Evolutionary conservation across 805 yeast species (phyloP), one percentile per base, ranked within the genome.

Genomic region (Metschnikowia borealis): DNA sequence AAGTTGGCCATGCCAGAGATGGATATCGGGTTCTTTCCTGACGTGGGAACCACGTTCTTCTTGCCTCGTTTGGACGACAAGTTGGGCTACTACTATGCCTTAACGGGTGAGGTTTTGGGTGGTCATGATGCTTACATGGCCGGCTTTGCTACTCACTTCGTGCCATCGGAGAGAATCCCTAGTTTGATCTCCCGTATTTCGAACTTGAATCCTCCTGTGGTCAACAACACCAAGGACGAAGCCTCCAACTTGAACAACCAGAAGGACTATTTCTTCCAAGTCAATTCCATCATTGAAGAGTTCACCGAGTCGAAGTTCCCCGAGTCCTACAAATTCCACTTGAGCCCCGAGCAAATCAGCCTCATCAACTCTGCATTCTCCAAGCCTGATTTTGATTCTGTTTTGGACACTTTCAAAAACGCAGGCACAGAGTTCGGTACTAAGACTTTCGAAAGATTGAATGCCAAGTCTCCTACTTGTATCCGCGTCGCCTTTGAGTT

Each of bases 1-100:
- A 79, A 84, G 65, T 80, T 90, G 71, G 96, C 98, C 54, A 94
- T 94, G 99, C 98, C 99, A 7, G 98, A 94, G 70, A 87, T 95
- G 77, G 90, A 88, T 62, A 94, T 94, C 66, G 99, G 99, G 1
- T 89, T 89, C 68, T 87, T 89, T 70, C 96, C 96, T 18, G 99
- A 94, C 67, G 98, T 94, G 11, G 99, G 97, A 40, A 85, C 95
- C 35, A 82, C 96, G 10, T 92, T 89, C 70, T 91, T 90, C 69
- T 73, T 94, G 59, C 90, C 96, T 33, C 81, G 87, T 55, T 69
- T 89, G 53, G 90, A 89, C 60, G 89, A 88, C 47, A 82, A 88
- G 58, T 71, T 91, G 53, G 97, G 98, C 44, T 80, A 85, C 65
- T 94, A 86, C 68, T 70, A 89, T 55, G 94, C 96, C 29, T 71